These are phyloP conservation scores for Fraxinus anomala DNA, from an alignment of 257 asterid species.

Conservation along the genomic window DNA sequence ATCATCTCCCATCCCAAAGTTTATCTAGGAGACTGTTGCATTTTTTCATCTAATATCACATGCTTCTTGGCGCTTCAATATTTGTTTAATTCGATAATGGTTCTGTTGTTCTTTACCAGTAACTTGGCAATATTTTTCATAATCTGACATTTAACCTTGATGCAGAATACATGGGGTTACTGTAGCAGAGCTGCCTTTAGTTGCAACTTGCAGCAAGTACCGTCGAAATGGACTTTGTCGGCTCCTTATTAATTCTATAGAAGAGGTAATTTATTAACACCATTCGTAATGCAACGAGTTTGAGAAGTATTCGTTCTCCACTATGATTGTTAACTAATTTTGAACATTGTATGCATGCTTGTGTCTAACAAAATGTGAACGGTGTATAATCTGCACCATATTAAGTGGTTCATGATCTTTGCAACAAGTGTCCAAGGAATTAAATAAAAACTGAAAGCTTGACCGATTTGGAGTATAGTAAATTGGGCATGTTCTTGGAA, in stretches of 20 bases:
- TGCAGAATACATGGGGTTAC: constrained; percentile 84
- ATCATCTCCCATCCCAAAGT: neutral
- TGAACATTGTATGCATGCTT: neutral
- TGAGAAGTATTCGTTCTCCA: neutral
- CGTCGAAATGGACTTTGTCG: constrained; percentile 99
- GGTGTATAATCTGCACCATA: neutral
- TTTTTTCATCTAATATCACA: constrained; percentile 13
- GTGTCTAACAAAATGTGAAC: neutral
- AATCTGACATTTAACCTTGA: constrained; percentile 27
- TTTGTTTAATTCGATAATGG: constrained; percentile 3
- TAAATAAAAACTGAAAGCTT: neutral
- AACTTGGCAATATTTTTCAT: constrained; percentile 17
- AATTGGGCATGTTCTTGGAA: neutral
- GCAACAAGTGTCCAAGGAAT: neutral
- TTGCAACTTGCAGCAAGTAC: constrained; percentile 89
- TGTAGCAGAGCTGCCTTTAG: constrained; percentile 95
- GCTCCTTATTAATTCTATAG: constrained; percentile 69
- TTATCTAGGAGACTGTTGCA: constrained; percentile 6
- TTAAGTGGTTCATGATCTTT: neutral
- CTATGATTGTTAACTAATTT: neutral
- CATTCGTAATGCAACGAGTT: neutral
- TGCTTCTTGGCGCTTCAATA: neutral
- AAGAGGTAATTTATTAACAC: constrained; percentile 53
- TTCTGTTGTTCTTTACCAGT: neutral
- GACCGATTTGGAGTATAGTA: neutral